Evolutionary conservation across 2,329 filamentous ascomycete species (phyloP).

Genomic region (Phyllosticta citrichinensis): DNA sequence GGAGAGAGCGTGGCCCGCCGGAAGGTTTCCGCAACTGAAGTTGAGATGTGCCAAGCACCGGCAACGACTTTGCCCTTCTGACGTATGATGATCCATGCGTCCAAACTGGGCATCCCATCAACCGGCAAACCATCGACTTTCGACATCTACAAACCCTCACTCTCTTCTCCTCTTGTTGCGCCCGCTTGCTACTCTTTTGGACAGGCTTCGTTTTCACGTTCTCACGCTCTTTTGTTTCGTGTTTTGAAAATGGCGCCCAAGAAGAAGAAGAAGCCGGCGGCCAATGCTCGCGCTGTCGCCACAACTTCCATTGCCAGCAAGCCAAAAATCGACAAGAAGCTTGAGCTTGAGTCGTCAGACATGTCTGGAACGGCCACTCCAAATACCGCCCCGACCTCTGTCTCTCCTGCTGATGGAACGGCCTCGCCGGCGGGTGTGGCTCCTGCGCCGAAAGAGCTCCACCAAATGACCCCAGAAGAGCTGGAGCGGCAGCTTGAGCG

Average conservation of each 20-base stretch:
- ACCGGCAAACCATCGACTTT: neutral
- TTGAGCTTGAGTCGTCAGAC: conserved; percentile 14
- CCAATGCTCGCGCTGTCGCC: conserved; percentile 85
- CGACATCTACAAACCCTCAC: neutral
- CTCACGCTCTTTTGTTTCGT: neutral
- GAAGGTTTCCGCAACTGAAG: conserved; percentile 9
- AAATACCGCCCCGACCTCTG: conserved; percentile 3
- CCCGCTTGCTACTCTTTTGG: neutral
- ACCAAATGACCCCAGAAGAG: conserved; percentile 68
- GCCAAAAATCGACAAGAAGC: conserved; percentile 42
- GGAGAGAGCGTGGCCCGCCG: neutral
- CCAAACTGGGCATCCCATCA: neutral
- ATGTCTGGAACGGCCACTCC: conserved; percentile 15
- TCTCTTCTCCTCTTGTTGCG: neutral
- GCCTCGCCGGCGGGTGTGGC: conserved; percentile 14
- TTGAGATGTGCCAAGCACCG: neutral
- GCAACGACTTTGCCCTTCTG: neutral
- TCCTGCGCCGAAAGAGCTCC: conserved; percentile 24
- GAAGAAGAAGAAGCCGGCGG: conserved; percentile 85
- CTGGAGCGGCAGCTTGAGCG: conserved; percentile 83
- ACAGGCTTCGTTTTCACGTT: neutral
- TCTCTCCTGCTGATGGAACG: conserved; percentile 1
- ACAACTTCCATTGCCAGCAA: conserved; percentile 88
- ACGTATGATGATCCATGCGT: neutral
- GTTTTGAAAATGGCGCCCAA: conserved; percentile 55